Evolutionary conservation across 2,329 filamentous ascomycete species (phyloP).

Genomic region (Penicillium brevicompactum): DNA sequence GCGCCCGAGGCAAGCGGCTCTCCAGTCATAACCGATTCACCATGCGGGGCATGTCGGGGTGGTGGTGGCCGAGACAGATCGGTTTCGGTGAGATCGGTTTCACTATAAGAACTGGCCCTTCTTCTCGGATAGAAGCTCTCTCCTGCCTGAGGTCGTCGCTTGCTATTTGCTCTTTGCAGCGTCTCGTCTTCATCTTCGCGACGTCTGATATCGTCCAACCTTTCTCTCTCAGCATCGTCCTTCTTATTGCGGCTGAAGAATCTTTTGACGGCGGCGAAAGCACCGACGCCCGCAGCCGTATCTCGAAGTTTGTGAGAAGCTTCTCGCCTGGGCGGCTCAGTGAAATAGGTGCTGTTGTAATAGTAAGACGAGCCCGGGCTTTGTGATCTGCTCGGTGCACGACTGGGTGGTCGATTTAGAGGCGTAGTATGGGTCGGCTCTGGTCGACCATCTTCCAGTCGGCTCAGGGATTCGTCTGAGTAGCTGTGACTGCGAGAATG

Average conservation of each 20-base stretch:
- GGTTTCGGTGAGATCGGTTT: constrained; percentile 41
- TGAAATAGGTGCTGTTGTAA: constrained; percentile 44
- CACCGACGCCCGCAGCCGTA: constrained; percentile 67
- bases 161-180: constrained; percentile 55
- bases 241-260: constrained; percentile 62
- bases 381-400: constrained; percentile 34
- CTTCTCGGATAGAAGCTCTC: constrained; percentile 56
- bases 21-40: constrained; percentile 37
- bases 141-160: constrained; percentile 65
- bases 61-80: constrained; percentile 30
- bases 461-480: constrained; percentile 44
- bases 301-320: constrained; percentile 57
- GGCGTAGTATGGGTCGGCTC: constrained; percentile 40
- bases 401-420: constrained; percentile 37
- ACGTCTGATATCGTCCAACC: constrained; percentile 57
- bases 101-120: constrained; percentile 35
- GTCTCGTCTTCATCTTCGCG: constrained; percentile 57
- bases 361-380: constrained; percentile 40
- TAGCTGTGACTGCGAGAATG: constrained; percentile 50
- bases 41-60: constrained; percentile 31
- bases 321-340: constrained; percentile 47
- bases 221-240: constrained; percentile 59
- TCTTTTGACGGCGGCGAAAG: constrained; percentile 60
- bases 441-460: constrained; percentile 56
- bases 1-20: constrained; percentile 34